phyloP scores from a whole-genome alignment of 2,329 filamentous ascomycete genomes.

The Venturia oleaginea region DNA sequence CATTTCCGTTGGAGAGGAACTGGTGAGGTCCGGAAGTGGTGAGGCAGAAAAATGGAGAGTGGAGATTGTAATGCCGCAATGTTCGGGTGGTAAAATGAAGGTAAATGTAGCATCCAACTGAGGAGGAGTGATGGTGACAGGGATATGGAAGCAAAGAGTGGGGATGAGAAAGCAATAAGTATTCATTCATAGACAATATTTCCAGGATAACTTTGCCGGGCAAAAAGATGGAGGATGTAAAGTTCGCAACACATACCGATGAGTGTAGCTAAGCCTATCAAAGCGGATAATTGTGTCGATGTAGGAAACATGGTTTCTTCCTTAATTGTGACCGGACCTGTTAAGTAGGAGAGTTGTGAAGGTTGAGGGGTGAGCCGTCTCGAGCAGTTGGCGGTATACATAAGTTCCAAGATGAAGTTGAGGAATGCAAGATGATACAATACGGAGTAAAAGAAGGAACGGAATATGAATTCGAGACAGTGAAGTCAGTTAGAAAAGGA shows the following conservation, averaged over 20 bases:
- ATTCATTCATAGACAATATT: background rate
- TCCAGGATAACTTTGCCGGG: background rate
- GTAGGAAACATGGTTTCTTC: conserved; percentile 5
- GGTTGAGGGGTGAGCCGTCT: background rate
- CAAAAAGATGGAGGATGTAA: background rate
- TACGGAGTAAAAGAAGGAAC: background rate
- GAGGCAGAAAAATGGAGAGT: too few relatives aligned
- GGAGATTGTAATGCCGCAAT: too few relatives aligned
- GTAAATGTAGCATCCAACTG: background rate
- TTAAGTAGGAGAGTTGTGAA: background rate
- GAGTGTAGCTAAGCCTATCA: conserved; percentile 1
- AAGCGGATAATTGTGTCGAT: background rate
- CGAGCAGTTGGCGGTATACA: conserved; percentile 7
- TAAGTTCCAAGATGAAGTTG: background rate
- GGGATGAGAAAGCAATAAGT: background rate
- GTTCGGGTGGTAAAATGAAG: background rate
- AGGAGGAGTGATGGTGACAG: background rate
- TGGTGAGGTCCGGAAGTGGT: too few relatives aligned
- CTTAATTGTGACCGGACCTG: too few relatives aligned
- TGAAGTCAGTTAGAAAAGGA: background rate
- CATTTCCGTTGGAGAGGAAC: background rate
- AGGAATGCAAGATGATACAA: background rate
- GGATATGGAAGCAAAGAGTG: background rate
- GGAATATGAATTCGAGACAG: background rate
- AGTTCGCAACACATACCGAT: background rate